Evolutionary conservation across 371 early-diverging fungal species (phyloP).

Genomic region (Synchytrium microbalum): DNA sequence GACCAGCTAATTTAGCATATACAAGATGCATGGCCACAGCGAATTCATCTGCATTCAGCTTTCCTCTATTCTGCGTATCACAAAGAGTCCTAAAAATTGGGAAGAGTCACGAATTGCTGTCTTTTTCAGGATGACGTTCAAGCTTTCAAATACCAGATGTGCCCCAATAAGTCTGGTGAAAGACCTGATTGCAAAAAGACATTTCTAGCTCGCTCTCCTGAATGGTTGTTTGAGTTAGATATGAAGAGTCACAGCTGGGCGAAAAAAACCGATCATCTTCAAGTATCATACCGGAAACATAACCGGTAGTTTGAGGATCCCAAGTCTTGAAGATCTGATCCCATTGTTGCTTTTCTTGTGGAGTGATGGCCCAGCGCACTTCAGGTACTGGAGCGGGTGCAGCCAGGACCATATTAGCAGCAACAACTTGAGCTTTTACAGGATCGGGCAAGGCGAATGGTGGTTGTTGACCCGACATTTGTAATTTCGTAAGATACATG

Average conservation of each 20-base stretch:
- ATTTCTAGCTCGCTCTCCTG: no score
- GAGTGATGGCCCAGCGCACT: conserved; percentile 78
- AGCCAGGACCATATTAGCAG: conserved; percentile 12
- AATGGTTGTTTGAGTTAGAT: no score
- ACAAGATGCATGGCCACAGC: conserved; percentile 91
- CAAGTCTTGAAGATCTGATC: conserved; percentile 79
- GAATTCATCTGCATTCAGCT: conserved; percentile 84
- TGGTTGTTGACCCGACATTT: conserved; percentile 25
- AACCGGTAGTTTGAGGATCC: conserved; percentile 71
- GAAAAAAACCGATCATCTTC: conserved; percentile 6
- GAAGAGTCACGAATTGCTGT: conserved; percentile 5
- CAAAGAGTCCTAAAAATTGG: conserved; percentile 55
- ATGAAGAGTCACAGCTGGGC: no score
- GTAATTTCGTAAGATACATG: conserved; percentile 45
- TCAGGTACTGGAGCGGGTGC: background rate
- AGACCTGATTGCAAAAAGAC: no score
- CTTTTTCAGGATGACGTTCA: no score
- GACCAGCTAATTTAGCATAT: conserved; percentile 68
- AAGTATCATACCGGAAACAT: conserved; percentile 47
- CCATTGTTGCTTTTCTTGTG: conserved; percentile 70
- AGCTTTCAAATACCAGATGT: conserved; percentile 76
- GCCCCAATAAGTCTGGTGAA: conserved; percentile 62
- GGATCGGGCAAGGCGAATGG: conserved; percentile 37
- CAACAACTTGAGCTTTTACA: conserved; percentile 29
- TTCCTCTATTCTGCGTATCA: conserved; percentile 77